Conservation (phyloP, 345 rosid genomes). For the Populus davidiana region DNA sequence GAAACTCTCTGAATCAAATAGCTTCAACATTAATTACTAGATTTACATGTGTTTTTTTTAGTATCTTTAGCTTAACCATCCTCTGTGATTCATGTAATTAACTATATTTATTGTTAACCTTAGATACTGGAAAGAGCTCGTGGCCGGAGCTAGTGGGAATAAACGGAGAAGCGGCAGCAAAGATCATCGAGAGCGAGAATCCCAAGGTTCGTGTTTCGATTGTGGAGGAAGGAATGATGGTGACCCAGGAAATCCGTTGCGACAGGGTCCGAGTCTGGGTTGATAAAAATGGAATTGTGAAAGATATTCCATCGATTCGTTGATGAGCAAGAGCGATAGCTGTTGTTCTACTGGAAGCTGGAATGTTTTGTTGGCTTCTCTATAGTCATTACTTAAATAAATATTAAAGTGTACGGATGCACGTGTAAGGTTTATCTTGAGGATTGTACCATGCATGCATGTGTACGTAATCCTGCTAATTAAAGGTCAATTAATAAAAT, state of each 20-base stretch:
- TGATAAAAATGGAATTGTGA: conserved; percentile 36
- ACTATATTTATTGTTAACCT: neutral
- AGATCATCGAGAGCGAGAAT: conserved; percentile 34
- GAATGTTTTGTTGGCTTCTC: neutral
- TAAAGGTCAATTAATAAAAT: neutral
- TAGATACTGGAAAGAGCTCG: conserved; percentile 23
- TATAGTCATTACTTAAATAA: neutral
- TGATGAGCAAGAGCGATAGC: neutral
- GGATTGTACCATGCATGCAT: neutral
- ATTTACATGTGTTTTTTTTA: too few relatives aligned
- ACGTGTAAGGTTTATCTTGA: neutral
- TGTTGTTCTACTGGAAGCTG: neutral
- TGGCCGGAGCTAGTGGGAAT: conserved; percentile 47
- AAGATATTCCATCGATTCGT: conserved; percentile 31
- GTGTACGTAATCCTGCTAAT: neutral
- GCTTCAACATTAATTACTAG: neutral
- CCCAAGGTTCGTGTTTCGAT: conserved; percentile 28
- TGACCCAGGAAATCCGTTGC: conserved; percentile 33
- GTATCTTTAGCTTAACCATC: neutral
- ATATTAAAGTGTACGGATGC: neutral
- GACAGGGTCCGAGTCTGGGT: conserved; percentile 42
- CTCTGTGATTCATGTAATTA: neutral
- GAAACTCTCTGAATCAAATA: too few relatives aligned
- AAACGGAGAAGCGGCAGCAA: conserved; percentile 36
- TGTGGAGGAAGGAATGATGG: conserved; percentile 33